Conservation (phyloP, 257 asterid genomes). For the Salvia miltiorrhiza region DNA sequence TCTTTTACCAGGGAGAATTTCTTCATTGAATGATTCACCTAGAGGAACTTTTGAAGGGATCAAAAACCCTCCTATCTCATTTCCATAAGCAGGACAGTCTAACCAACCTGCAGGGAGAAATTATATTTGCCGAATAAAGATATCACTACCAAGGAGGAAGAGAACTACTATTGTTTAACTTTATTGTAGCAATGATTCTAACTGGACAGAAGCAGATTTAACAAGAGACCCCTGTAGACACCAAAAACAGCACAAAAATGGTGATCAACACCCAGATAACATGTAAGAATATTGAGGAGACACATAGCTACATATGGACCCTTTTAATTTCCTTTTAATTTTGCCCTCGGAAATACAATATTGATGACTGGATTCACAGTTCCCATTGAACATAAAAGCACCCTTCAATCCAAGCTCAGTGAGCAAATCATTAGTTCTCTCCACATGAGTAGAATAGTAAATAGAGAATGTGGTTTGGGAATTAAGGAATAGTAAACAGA, state of each 20-base stretch:
- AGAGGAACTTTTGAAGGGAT: constrained; percentile 97
- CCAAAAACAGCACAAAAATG: not conserved
- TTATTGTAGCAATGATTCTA: not conserved
- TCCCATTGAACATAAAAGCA: not conserved
- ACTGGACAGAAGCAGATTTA: not conserved
- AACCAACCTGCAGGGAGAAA: constrained; percentile 71
- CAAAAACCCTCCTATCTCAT: constrained; percentile 56
- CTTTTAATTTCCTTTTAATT: not conserved
- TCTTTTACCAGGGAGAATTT: constrained; percentile 80
- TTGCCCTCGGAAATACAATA: not conserved
- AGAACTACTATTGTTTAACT: not conserved
- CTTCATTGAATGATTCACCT: constrained; percentile 75
- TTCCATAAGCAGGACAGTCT: constrained; percentile 84
- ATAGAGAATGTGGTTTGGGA: not conserved
- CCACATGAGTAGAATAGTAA: not conserved
- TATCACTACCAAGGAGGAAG: constrained; percentile 4
- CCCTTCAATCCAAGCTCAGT: not conserved
- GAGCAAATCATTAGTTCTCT: not conserved
- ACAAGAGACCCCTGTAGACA: not conserved
- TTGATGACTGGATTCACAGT: not conserved
- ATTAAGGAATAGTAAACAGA: not conserved
- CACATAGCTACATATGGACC: not conserved
- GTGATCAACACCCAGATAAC: not conserved
- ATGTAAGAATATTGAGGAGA: constrained; percentile 1
- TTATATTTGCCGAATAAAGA: not conserved